Base-by-base conservation (phyloP, 1,139 yeast species). In the Meyerozyma athensensis region DNA sequence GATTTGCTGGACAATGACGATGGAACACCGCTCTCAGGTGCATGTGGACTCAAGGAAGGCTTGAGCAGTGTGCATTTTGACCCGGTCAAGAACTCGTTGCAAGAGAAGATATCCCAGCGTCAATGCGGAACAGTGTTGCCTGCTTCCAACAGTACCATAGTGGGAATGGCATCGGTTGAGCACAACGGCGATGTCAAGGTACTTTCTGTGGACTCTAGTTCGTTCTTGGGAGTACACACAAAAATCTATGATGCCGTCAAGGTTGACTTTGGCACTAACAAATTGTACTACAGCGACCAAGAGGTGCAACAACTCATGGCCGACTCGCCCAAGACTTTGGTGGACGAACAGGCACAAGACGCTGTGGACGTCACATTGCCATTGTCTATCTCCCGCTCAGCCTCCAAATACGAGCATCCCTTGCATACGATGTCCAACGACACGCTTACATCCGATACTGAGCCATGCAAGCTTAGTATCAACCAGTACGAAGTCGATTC, bases 91-190 rank as follows among this genome's bases (percentile, higher is more conserved):
- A 64, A 69, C 41, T 43, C 50, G 13, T 46, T 68, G 21, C 68
- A 65, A 30, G 48, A 58, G 4, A 52, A 56, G 3, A 45, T 61
- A 8, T 54, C 53, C 38, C 72, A 72, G 47, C 61, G 79, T 49
- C 81, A 77, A 54, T 77, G 83, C 54, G 84, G 83, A n/a, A 77
- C 82, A 0, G 44, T 68, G 7, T 65, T 78, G 22, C 81, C 81
- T 2, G 81, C 81, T 1, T 74, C 81, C 26, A 74, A 74, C 49
- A 67, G 72, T 24, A 63, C 65, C 33, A 72, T 78, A 14, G 61
- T 73, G 17, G 65, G 63, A 30, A 65, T 70, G 65, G 57, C 63
- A 31, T 61, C 71, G 1, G 50, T 76, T 33, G 55, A 54, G 21
- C 56, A 51, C 34, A 48, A 52, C 6, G 50, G 47, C 26, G 68